Percentiles rank a stretch among this genome's conserved stretches.
phyloP scores from a whole-genome alignment of 2,329 filamentous ascomycete species.

The Fusarium fujikuroi region DNA sequence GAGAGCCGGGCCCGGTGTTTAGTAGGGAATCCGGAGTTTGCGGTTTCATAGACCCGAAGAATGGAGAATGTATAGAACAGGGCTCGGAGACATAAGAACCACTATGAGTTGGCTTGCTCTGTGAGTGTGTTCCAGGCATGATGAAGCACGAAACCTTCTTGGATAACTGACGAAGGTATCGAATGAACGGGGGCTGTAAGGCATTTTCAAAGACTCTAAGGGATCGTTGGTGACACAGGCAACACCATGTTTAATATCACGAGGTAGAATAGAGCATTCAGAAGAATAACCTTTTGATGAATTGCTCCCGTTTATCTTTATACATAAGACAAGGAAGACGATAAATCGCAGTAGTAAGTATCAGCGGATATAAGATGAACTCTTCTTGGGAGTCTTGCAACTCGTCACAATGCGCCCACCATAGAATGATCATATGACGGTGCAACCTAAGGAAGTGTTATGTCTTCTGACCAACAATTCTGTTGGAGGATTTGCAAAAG shows the following conservation, averaged over 20 bases:
- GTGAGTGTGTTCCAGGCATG: neutral
- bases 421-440: too few species aligned
- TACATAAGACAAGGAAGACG: too few species aligned
- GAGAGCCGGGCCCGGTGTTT: neutral
- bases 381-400: too few species aligned
- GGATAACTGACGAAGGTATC: neutral
- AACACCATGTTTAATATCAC: neutral
- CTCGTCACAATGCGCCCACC: too few species aligned
- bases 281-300: neutral
- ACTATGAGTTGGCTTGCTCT: neutral
- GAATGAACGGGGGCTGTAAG: neutral
- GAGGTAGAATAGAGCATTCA: neutral
- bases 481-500: neutral
- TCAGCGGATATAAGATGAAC: too few species aligned
- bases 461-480: neutral
- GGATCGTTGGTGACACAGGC: neutral
- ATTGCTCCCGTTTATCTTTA: too few species aligned
- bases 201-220: neutral
- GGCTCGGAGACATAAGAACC: neutral
- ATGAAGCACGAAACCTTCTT: neutral
- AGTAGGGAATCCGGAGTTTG: neutral
- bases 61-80: neutral
- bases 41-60: neutral
- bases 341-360: too few species aligned
- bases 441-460: too few species aligned